phyloP scores from a whole-genome alignment of 495 filamentous ascomycete genomes.

The Aspergillus ostianus region DNA sequence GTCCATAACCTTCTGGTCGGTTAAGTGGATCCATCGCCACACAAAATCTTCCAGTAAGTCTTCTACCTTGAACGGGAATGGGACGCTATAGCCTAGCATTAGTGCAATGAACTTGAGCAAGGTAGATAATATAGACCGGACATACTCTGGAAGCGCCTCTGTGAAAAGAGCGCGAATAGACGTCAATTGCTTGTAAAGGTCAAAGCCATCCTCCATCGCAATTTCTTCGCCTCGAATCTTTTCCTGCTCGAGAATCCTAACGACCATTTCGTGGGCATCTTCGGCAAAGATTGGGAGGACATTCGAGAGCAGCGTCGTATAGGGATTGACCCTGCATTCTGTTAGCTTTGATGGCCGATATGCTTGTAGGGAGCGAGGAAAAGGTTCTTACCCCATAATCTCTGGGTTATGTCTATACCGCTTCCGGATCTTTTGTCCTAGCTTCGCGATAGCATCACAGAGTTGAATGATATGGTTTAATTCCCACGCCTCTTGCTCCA shows the following conservation, averaged over 20 bases:
- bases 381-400: conserved; percentile 67
- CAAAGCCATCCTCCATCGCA: conserved; percentile 85
- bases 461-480: conserved; percentile 84
- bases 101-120: neutral
- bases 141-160: conserved; percentile 64
- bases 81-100: conserved; percentile 31
- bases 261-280: conserved; percentile 79
- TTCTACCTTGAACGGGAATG: conserved; percentile 85
- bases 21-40: conserved; percentile 87
- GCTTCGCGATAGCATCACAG: conserved; percentile 76
- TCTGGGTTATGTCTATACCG: conserved; percentile 85
- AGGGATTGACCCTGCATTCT: conserved; percentile 63
- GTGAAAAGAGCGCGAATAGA: conserved; percentile 77
- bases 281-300: conserved; percentile 87
- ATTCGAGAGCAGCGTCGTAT: conserved; percentile 74
- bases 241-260: conserved; percentile 70
- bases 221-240: conserved; percentile 71
- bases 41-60: conserved; percentile 84
- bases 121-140: neutral
- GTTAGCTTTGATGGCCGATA: conserved; percentile 20
- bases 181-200: conserved; percentile 83
- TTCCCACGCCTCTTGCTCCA: conserved; percentile 75
- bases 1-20: conserved; percentile 72
- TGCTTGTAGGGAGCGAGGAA: conserved; percentile 1
- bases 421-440: conserved; percentile 85